Percentiles rank a stretch among this genome's conserved stretches.
These are phyloP conservation scores for Alternaria panax DNA, from an alignment of 2,329 filamentous ascomycete species.

Conservation along the genomic window DNA sequence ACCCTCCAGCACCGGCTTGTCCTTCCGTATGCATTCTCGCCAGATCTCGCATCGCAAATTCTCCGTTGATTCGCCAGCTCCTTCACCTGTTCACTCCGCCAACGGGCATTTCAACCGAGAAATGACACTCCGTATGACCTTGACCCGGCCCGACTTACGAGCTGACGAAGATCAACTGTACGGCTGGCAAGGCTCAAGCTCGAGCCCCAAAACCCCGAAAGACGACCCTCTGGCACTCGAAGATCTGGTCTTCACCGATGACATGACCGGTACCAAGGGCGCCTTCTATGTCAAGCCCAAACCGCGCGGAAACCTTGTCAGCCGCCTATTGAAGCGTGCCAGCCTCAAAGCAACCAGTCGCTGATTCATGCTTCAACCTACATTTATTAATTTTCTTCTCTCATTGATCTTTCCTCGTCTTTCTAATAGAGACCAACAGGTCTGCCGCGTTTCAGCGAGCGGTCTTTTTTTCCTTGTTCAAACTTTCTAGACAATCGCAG, in stretches of 20 bases:
- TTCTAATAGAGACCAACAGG: conserved; percentile 4
- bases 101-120: conserved; percentile 66
- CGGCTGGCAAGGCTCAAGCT: conserved; percentile 63
- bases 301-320: conserved; percentile 44
- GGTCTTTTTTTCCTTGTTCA: conserved; percentile 6
- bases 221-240: conserved; percentile 64
- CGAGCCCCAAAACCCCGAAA: conserved; percentile 34
- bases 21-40: conserved; percentile 43
- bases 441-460: conserved; percentile 17
- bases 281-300: conserved; percentile 55
- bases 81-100: conserved; percentile 33
- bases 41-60: conserved; percentile 44
- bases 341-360: conserved; percentile 38
- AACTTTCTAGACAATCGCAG: background rate
- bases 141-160: conserved; percentile 87
- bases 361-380: conserved; percentile 7
- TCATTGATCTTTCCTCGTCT: background rate
- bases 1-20: conserved; percentile 45
- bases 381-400: background rate
- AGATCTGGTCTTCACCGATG: conserved; percentile 58
- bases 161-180: conserved; percentile 76
- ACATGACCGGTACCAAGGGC: conserved; percentile 56
- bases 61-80: conserved; percentile 40
- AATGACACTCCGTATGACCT: conserved; percentile 96
- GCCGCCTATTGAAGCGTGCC: conserved; percentile 47